Percentiles rank a stretch among this genome's conserved stretches.
These are phyloP conservation scores for Fraxinus sp. DNA, from an alignment of 305 asterid species.

Conservation along the genomic window DNA sequence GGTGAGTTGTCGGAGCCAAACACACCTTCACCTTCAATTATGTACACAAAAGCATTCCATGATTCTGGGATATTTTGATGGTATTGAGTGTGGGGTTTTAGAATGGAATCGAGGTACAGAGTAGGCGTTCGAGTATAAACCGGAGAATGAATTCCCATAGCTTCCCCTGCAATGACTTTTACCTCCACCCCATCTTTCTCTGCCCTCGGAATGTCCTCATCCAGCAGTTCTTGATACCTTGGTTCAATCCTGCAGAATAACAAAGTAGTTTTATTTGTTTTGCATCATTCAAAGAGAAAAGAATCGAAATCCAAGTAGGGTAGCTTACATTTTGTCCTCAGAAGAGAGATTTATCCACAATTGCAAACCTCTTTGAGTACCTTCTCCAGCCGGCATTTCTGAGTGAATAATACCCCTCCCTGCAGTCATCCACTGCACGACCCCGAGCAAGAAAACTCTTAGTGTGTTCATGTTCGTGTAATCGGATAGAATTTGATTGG, in stretches of 20 bases:
- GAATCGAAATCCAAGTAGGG: not conserved
- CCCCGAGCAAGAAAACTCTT: slow-evolving; percentile 3
- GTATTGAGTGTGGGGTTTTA: slow-evolving; percentile 47
- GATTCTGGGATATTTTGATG: slow-evolving; percentile 68
- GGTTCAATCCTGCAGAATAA: slow-evolving; percentile 76
- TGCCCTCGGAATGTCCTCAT: slow-evolving; percentile 58
- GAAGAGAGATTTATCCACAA: slow-evolving; percentile 92
- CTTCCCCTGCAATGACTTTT: slow-evolving; percentile 79
- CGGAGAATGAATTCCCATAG: slow-evolving; percentile 86
- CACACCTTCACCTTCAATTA: slow-evolving; percentile 74
- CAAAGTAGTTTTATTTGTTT: not conserved
- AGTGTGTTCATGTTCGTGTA: not conserved
- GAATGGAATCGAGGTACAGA: slow-evolving; percentile 77
- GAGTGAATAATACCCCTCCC: slow-evolving; percentile 98
- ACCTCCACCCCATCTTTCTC: slow-evolving; percentile 73
- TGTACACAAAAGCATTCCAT: slow-evolving; percentile 78
- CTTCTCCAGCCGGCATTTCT: slow-evolving; percentile 91
- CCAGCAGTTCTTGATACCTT: slow-evolving; percentile 70
- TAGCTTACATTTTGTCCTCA: slow-evolving; percentile 72
- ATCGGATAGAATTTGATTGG: not conserved
- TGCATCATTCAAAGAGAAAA: not conserved
- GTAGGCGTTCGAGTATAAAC: slow-evolving; percentile 88
- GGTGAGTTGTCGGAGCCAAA: slow-evolving; percentile 47
- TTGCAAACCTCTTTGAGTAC: slow-evolving; percentile 71
- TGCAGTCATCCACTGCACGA: slow-evolving; percentile 92